phyloP scores from a whole-genome alignment of 2,329 filamentous ascomycete species.

The Penicillium paneum region DNA sequence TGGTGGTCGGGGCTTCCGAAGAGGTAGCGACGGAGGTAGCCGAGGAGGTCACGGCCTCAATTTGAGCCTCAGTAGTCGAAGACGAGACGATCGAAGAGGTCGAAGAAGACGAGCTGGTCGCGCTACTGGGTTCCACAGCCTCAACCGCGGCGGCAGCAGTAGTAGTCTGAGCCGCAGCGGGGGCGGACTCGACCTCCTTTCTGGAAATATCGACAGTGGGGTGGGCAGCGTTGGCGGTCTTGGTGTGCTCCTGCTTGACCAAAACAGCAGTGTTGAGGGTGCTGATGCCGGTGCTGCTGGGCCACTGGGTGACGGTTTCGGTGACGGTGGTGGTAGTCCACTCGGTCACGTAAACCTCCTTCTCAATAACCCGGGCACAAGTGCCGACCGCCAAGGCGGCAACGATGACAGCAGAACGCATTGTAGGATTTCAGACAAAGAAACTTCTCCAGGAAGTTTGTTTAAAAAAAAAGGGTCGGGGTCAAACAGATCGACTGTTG shows the following conservation, averaged over 20 bases:
- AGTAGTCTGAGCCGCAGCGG: not conserved
- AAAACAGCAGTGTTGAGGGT: constrained; percentile 18
- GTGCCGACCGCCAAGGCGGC: constrained; percentile 36
- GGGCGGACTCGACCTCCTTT: constrained; percentile 12
- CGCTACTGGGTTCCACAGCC: constrained; percentile 7
- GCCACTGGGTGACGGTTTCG: constrained; percentile 29
- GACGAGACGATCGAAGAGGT: too few relatives aligned
- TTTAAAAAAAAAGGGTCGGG: constrained; percentile 2
- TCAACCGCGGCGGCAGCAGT: constrained; percentile 2
- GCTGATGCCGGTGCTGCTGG: constrained; percentile 25
- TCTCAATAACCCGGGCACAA: constrained; percentile 33
- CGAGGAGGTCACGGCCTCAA: constrained; percentile 35
- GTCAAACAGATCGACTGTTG: constrained; percentile 38
- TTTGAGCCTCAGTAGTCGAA: constrained; percentile 22
- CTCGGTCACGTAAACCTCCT: constrained; percentile 37
- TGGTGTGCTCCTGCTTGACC: constrained; percentile 9
- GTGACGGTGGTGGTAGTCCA: constrained; percentile 39
- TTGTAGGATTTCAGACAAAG: constrained; percentile 31
- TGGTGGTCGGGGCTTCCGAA: constrained; percentile 21
- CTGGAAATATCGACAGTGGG: constrained; percentile 12
- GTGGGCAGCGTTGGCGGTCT: constrained; percentile 3
- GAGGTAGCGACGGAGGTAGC: constrained; percentile 34
- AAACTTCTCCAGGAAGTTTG: constrained; percentile 40
- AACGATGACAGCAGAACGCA: constrained; percentile 37
- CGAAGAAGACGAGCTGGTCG: too few relatives aligned